Percentiles rank a stretch among this genome's conserved stretches.
Evolutionary conservation across 768 basidiomycete genomes (phyloP).

Genomic region (Leccinum subgranulosum): DNA sequence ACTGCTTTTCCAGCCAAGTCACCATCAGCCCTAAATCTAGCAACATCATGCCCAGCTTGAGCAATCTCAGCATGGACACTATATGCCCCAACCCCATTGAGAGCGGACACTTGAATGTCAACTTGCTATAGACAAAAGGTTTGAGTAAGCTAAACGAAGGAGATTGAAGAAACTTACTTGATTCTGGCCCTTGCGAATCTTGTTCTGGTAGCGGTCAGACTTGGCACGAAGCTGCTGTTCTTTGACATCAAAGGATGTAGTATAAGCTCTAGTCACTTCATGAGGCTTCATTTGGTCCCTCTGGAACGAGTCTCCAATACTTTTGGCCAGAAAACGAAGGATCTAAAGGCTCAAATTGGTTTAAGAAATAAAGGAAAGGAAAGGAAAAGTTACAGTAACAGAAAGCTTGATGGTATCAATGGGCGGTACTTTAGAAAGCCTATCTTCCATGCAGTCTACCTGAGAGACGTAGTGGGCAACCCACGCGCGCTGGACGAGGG

Average conservation of each 20-base stretch:
- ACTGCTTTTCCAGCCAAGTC: conserved; percentile 31
- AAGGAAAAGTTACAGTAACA: conserved; percentile 14
- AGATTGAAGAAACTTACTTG: conserved; percentile 33
- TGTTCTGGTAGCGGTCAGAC: conserved; percentile 25
- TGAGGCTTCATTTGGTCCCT: conserved; percentile 27
- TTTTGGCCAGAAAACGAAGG: conserved; percentile 28
- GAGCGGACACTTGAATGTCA: conserved; percentile 22
- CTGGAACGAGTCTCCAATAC: conserved; percentile 21
- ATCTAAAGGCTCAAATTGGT: conserved; percentile 14
- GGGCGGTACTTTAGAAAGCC: conserved; percentile 20
- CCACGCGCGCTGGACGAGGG: conserved; percentile 32
- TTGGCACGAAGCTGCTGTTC: conserved; percentile 17
- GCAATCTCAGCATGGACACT: conserved; percentile 20
- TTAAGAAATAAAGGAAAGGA: background rate
- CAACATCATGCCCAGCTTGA: conserved; percentile 11
- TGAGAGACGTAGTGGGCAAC: conserved; percentile 29
- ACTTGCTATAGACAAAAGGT: conserved; percentile 11
- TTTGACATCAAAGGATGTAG: conserved; percentile 7
- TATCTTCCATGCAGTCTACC: conserved; percentile 18
- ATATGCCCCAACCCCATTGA: conserved; percentile 20
- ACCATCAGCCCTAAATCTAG: conserved; percentile 21
- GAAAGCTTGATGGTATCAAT: conserved; percentile 26
- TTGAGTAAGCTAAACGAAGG: background rate
- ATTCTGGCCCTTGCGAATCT: conserved; percentile 29
- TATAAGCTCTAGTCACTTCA: conserved; percentile 21